A percentile compares a stretch with the other conserved stretches of the same genome.
These are phyloP conservation scores for Oryza coarctata DNA, from an alignment of 176 grass and related monocot genomes.

Conservation along the genomic window DNA sequence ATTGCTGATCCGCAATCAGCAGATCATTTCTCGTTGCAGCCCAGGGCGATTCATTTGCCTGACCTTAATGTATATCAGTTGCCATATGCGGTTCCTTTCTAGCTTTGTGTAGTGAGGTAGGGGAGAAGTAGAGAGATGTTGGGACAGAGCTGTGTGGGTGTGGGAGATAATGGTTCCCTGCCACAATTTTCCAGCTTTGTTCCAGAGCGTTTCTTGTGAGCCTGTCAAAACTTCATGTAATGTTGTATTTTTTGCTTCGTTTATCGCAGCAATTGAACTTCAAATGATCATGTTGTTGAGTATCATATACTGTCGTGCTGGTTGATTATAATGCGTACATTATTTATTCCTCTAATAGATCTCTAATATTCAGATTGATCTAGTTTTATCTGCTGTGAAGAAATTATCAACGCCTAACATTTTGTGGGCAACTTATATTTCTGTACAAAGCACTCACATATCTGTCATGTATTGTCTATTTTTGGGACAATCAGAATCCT, in stretches of 20 bases:
- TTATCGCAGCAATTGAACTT: neutral
- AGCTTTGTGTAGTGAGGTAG: constrained; percentile 23
- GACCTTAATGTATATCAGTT: constrained; percentile 38
- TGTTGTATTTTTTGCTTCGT: neutral
- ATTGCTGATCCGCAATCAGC: constrained; percentile 31
- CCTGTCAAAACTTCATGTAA: neutral
- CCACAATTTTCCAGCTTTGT: constrained; percentile 58
- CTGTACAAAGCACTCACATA: neutral
- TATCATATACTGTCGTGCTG: neutral
- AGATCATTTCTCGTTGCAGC: constrained; percentile 43
- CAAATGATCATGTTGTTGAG: neutral
- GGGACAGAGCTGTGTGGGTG: constrained; percentile 43
- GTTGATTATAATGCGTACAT: neutral
- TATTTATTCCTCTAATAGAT: neutral
- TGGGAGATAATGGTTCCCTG: constrained; percentile 25
- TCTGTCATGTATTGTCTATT: neutral
- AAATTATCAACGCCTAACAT: neutral
- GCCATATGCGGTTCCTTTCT: constrained; percentile 55
- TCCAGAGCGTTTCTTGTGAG: constrained; percentile 4
- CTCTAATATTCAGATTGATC: neutral
- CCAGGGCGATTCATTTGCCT: constrained; percentile 31
- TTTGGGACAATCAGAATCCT: neutral
- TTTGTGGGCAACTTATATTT: neutral
- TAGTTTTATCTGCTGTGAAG: neutral
- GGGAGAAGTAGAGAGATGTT: constrained; percentile 31